These are phyloP conservation scores for Helotiales sp. DNA, from an alignment of 2,329 filamentous ascomycete genomes.

Conservation along the genomic window DNA sequence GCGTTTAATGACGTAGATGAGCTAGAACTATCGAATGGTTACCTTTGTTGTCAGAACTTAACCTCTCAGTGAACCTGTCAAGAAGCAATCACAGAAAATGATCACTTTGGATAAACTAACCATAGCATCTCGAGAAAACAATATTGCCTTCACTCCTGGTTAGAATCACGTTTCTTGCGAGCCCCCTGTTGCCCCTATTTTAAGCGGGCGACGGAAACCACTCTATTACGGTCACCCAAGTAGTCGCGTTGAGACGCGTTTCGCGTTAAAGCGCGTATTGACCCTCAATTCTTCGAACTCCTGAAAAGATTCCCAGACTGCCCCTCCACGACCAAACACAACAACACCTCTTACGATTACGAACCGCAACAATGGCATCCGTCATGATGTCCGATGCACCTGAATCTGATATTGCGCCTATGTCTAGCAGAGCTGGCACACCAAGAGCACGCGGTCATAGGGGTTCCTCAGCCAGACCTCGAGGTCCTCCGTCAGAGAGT, in stretches of 20 bases:
- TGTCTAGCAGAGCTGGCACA: constrained; percentile 28
- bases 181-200: not conserved
- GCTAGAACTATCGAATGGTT: too few species aligned
- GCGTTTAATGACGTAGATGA: not conserved
- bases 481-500: constrained; percentile 60
- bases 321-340: constrained; percentile 19
- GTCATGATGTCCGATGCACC: constrained; percentile 36
- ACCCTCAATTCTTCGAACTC: constrained; percentile 23
- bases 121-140: not conserved
- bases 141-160: not conserved
- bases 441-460: constrained; percentile 26
- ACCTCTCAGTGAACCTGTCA: too few species aligned
- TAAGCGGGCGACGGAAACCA: constrained; percentile 18
- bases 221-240: constrained; percentile 28
- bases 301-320: constrained; percentile 19
- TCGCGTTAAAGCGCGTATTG: constrained; percentile 25
- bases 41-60: too few species aligned
- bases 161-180: not conserved
- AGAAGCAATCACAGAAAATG: too few species aligned
- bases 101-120: too few species aligned
- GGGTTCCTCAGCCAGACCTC: constrained; percentile 35
- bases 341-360: constrained; percentile 14
- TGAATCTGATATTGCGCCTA: constrained; percentile 27
- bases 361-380: constrained; percentile 30
- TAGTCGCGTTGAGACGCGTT: constrained; percentile 7